phyloP scores from a whole-genome alignment of 768 basidiomycete species.

The Auricularia sp. region DNA sequence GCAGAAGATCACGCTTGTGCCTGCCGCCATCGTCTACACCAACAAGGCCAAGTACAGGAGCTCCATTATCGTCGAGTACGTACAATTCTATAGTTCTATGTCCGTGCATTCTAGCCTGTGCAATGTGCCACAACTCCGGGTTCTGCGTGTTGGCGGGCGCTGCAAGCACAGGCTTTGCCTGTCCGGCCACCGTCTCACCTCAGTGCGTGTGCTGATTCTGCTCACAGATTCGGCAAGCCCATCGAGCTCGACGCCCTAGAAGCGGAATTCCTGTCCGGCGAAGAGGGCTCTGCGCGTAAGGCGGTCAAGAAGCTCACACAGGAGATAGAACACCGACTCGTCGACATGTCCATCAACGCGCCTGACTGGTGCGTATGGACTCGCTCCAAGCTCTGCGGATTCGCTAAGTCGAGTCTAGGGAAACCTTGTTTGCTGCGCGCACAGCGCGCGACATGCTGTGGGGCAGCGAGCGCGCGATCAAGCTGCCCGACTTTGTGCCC shows the following conservation, averaged over 20 bases:
- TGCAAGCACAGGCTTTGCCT: too few relatives aligned
- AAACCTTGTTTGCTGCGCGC: constrained; percentile 77
- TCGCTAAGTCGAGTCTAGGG: constrained; percentile 39
- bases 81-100: too few relatives aligned
- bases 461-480: constrained; percentile 67
- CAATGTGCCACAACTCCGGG: too few relatives aligned
- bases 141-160: too few relatives aligned
- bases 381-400: neutral
- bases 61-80: constrained; percentile 46
- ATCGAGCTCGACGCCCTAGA: constrained; percentile 67
- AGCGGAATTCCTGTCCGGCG: constrained; percentile 62
- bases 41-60: constrained; percentile 95
- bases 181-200: too few relatives aligned
- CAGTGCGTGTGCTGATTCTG: too few relatives aligned
- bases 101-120: too few relatives aligned
- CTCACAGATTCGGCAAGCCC: constrained; percentile 65
- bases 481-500: constrained; percentile 69
- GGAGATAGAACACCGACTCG: constrained; percentile 57
- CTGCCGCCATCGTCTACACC: constrained; percentile 86
- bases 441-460: constrained; percentile 94
- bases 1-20: constrained; percentile 53
- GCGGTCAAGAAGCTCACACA: constrained; percentile 85
- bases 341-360: constrained; percentile 78
- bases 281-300: constrained; percentile 57
- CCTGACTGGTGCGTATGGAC: constrained; percentile 71